Evolutionary conservation across 192 early-diverging fungal species (phyloP), one percentile per base, ranked within the genome.

Genomic region (Entophlyctis luteolus): DNA sequence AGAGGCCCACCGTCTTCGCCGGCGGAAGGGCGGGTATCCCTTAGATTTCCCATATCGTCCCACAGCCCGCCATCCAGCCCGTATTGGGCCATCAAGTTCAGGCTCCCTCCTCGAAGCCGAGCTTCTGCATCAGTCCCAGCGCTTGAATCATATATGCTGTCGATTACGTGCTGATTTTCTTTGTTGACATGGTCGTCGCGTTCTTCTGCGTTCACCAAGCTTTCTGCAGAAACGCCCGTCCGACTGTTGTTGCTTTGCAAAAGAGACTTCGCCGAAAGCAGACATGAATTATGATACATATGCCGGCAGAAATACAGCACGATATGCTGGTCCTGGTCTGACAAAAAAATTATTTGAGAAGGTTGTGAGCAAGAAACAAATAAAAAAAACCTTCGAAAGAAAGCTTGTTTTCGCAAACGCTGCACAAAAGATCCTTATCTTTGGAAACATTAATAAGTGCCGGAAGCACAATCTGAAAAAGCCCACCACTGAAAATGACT

Each of bases 261-360:
- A 8, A 63, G 29, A 8, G 62, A 63, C 18, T 63, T 63, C n/a
- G n/a, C n/a, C 5, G 62, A 63, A 29, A 63, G 62, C n/a, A 98
- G 72, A 57, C 96, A 98, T 12, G 74, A 56, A 65, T 91, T 88
- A 62, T 98, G 96, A 68, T 85, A 96, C 1, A 84, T 80, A 70
- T 98, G 95, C 58, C 87, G 81, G 59, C 96, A 98, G 74, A 94
- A 97, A 66, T 95, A 98, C 16, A 93, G 78, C 35, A 97, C 50
- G 8, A 82, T 69, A 23, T 71, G 14, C 53, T 72, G 20, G 22
- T 57, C 34, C 57, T 48, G 48, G 76, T 56, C 78, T 63, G 48
- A 0, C 28, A 20, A 20, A 5, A n/a, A 18, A 46, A 49, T 82
- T 55, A 75, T 84, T n/a, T 58, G 71, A 48, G 60, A 65, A 12